phyloP scores from a whole-genome alignment of 1,139 yeast species.

The Pichia sorboxylosa region DNA sequence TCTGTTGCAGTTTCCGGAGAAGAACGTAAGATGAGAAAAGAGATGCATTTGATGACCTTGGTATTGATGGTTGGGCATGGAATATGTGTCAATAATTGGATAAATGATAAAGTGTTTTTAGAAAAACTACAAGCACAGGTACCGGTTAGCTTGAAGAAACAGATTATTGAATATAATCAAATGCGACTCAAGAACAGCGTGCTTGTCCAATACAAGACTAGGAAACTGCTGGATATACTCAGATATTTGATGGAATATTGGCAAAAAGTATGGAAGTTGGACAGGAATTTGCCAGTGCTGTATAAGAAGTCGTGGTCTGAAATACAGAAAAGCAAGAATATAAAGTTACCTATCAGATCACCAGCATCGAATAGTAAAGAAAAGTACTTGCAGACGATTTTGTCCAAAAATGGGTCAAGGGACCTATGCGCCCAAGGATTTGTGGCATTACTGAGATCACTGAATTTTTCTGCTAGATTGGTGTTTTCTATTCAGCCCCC shows the following conservation, averaged over 20 bases:
- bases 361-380: too few species aligned
- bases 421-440: conserved; percentile 86
- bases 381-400: conserved; percentile 32
- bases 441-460: conserved; percentile 59
- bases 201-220: conserved; percentile 40
- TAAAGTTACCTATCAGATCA: conserved; percentile 13
- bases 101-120: conserved; percentile 28
- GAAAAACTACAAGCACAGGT: conserved; percentile 32
- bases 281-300: conserved; percentile 24
- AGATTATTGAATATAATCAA: conserved; percentile 23
- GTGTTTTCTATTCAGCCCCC: conserved; percentile 84
- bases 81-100: conserved; percentile 60
- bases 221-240: conserved; percentile 66
- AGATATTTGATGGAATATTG: conserved; percentile 53
- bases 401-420: conserved; percentile 50
- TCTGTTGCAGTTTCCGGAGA: conserved; percentile 35
- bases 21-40: conserved; percentile 40
- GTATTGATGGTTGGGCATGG: conserved; percentile 56
- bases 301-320: conserved; percentile 53
- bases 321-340: conserved; percentile 20
- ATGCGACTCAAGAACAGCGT: conserved; percentile 10
- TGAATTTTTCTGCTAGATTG: conserved; percentile 63
- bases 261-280: conserved; percentile 42
- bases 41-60: conserved; percentile 51
- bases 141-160: conserved; percentile 32